Conservation (phyloP, 1,284 basidiomycete genomes). For the Phylloporus sp. region DNA sequence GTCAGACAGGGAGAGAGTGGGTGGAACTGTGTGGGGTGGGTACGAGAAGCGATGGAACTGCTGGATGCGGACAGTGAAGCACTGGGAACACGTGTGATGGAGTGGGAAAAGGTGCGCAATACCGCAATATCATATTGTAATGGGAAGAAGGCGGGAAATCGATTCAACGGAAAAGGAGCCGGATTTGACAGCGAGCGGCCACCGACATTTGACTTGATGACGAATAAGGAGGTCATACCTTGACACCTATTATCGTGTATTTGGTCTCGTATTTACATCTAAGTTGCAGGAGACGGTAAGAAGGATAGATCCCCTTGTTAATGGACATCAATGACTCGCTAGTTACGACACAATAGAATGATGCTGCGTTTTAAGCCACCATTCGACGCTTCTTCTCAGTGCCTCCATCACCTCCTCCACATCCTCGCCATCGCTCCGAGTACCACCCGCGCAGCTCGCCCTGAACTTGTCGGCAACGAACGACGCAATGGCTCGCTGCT, state of each 20-base stretch:
- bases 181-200: background rate
- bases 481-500: conserved; percentile 15
- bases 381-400: conserved; percentile 11
- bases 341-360: too few relatives aligned
- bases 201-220: background rate
- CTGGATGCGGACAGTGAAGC: background rate
- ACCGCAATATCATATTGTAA: background rate
- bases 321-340: too few relatives aligned
- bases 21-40: background rate
- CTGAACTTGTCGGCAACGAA: conserved; percentile 1
- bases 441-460: background rate
- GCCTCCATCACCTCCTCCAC: conserved; percentile 19
- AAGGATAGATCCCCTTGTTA: too few relatives aligned
- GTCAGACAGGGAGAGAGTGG: background rate
- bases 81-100: background rate
- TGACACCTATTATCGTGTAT: too few relatives aligned
- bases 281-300: too few relatives aligned
- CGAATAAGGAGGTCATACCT: background rate
- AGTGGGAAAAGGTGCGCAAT: background rate
- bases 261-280: too few relatives aligned
- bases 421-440: conserved; percentile 5
- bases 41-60: background rate
- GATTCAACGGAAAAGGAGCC: background rate
- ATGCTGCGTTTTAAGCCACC: conserved; percentile 17
- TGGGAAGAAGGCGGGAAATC: background rate